Evolutionary conservation across 345 rosid genomes (phyloP).

Genomic region (Combretum micranthum): DNA sequence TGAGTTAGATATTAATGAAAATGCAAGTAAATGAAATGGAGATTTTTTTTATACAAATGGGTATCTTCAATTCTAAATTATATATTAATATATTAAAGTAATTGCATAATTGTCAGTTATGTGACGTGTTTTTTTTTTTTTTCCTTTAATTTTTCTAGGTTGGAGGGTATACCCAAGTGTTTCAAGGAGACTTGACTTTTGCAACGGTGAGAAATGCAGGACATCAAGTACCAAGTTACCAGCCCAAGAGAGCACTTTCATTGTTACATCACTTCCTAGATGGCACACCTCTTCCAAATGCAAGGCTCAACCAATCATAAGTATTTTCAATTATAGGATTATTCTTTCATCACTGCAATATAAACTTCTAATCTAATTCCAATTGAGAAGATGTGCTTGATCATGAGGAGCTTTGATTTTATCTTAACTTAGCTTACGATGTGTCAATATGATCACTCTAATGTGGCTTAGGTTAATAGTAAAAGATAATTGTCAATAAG

Average conservation of each 20-base stretch:
- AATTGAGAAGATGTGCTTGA: no score
- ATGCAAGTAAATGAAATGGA: no score
- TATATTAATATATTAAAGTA: neutral
- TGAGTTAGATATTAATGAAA: no score
- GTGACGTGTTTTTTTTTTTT: neutral
- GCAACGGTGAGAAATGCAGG: slow-evolving; percentile 89
- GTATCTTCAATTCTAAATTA: no score
- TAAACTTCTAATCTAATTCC: no score
- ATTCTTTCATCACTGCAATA: no score
- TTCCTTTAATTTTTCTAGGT: slow-evolving; percentile 21
- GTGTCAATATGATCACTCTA: no score
- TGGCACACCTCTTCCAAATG: slow-evolving; percentile 60
- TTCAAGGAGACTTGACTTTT: slow-evolving; percentile 59
- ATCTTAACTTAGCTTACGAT: no score
- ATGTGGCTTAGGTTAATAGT: neutral
- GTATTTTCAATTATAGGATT: neutral
- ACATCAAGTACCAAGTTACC: slow-evolving; percentile 83
- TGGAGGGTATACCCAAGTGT: slow-evolving; percentile 75
- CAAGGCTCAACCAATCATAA: slow-evolving; percentile 12
- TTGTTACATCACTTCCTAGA: slow-evolving; percentile 54
- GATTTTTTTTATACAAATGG: no score
- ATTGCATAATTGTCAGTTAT: neutral
- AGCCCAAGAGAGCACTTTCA: slow-evolving; percentile 73
- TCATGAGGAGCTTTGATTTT: no score
- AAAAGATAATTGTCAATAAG: no score